These are phyloP conservation scores for Saitoella complicata DNA, from an alignment of 805 yeast species.

Conservation along the genomic window DNA sequence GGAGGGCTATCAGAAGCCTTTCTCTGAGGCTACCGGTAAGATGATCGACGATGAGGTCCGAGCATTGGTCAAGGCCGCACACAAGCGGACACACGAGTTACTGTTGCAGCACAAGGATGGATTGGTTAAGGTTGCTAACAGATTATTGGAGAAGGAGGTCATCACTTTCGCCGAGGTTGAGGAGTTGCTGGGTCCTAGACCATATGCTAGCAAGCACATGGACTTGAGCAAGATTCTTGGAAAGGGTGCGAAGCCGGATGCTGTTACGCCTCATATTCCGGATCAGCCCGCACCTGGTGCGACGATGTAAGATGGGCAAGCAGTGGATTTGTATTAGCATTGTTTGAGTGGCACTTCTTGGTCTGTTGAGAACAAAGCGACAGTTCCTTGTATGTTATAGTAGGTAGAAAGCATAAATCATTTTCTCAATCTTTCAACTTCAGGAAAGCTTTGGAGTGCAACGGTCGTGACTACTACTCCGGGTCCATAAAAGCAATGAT, in stretches of 20 bases:
- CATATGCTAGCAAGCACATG: conserved; percentile 35
- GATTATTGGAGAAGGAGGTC: conserved; percentile 71
- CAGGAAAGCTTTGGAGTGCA: no score
- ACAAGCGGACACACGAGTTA: conserved; percentile 50
- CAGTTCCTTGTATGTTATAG: no score
- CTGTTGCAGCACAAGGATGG: conserved; percentile 55
- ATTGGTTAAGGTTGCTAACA: conserved; percentile 75
- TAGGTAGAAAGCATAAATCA: no score
- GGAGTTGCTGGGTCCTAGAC: conserved; percentile 73
- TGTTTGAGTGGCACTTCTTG: no score
- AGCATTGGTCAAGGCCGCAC: conserved; percentile 59
- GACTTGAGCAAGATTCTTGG: background rate
- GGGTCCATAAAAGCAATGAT: no score
- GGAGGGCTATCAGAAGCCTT: conserved; percentile 67
- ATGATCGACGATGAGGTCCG: conserved; percentile 71
- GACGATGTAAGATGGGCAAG: no score
- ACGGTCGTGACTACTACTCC: no score
- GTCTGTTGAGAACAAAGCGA: no score
- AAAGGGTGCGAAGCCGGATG: background rate
- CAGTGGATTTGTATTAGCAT: no score
- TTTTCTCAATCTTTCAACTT: no score
- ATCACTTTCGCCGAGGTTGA: conserved; percentile 91
- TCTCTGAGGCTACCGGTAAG: conserved; percentile 71
- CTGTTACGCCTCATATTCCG: no score
- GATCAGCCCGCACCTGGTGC: no score